Percentiles rank a stretch among this genome's conserved stretches.
phyloP scores from a whole-genome alignment of 345 rosid genomes.

The Litchi chinensis region DNA sequence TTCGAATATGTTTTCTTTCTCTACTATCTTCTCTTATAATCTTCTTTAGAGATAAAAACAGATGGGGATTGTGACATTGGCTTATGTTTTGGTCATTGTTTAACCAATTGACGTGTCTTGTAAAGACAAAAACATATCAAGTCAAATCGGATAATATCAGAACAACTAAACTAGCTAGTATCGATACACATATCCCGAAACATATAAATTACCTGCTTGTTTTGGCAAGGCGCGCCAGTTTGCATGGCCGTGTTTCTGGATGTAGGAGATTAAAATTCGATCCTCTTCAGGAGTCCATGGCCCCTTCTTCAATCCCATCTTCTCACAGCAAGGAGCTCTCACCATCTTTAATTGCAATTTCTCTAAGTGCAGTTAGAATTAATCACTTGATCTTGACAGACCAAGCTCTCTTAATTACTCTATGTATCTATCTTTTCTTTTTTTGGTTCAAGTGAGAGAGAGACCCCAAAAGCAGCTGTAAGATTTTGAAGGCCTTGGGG shows the following conservation, averaged over 20 bases:
- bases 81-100: no score
- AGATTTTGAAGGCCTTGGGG: neutral
- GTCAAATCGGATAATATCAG: no score
- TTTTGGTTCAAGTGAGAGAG: neutral
- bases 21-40: no score
- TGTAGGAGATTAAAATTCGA: constrained; percentile 50
- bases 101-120: no score
- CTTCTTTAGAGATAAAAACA: no score
- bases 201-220: constrained; percentile 59
- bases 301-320: constrained; percentile 77
- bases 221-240: constrained; percentile 84
- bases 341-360: constrained; percentile 44
- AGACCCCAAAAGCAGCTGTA: neutral
- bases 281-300: constrained; percentile 85
- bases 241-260: constrained; percentile 59
- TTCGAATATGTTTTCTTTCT: no score
- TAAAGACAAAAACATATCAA: no score
- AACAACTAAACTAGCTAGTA: no score
- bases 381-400: no score
- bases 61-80: no score
- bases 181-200: no score
- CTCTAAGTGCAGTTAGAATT: neutral
- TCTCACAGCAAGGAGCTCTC: constrained; percentile 91
- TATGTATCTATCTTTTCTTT: neutral
- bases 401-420: neutral